Evolutionary conservation across 306 rosid species (phyloP).

Genomic region (Inga oerstediana): DNA sequence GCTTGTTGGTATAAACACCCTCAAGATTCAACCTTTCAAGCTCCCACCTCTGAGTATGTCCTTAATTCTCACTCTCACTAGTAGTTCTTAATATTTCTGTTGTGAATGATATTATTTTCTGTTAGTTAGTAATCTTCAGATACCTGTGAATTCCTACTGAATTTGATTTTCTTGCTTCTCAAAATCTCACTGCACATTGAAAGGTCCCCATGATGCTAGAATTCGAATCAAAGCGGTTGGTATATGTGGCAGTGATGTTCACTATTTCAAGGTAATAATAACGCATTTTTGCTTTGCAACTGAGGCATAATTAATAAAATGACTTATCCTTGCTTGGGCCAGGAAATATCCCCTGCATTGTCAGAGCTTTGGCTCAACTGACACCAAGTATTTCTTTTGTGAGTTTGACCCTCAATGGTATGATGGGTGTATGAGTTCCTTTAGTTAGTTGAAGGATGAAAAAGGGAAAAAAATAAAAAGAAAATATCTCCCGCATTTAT

Average conservation of each 20-base stretch:
- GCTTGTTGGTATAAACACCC: constrained; percentile 71
- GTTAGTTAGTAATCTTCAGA: background rate
- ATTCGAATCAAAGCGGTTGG: constrained; percentile 89
- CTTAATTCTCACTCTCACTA: background rate
- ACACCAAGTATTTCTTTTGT: too few relatives aligned
- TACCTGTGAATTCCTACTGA: constrained; percentile 2
- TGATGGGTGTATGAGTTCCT: too few relatives aligned
- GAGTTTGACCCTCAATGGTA: too few relatives aligned
- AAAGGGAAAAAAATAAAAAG: too few relatives aligned
- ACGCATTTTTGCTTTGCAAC: constrained; percentile 13
- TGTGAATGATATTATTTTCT: background rate
- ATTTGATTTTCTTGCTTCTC: constrained; percentile 17
- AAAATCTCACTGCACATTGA: constrained; percentile 9
- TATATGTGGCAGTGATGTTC: constrained; percentile 96
- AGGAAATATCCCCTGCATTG: background rate
- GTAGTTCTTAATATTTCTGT: background rate
- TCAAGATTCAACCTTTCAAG: constrained; percentile 85
- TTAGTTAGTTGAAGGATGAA: too few relatives aligned
- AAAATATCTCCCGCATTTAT: background rate
- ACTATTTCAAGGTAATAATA: constrained; percentile 72
- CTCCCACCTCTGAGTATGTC: constrained; percentile 75
- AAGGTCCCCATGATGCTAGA: constrained; percentile 82
- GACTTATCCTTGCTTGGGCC: constrained; percentile 14
- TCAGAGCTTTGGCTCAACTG: too few relatives aligned
- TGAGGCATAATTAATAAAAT: background rate